Evolutionary conservation across 2,329 filamentous ascomycete species (phyloP).

Genomic region (Scedosporium dehoogii): DNA sequence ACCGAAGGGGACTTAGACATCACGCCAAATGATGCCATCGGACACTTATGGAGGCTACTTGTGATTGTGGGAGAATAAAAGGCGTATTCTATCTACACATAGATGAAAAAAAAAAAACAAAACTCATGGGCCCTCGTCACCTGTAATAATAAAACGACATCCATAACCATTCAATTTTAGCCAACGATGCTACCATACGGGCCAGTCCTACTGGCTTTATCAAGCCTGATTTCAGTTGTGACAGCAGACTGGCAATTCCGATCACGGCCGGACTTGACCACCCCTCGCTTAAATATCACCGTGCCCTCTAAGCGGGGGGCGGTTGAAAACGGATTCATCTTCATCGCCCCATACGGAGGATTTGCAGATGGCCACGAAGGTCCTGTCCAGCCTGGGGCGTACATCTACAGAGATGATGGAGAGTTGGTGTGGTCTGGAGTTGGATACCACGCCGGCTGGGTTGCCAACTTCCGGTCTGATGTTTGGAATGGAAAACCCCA

Average conservation of each 20-base stretch:
- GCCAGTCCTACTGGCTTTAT: neutral
- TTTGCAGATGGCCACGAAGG: slow-evolving; percentile 28
- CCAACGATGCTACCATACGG: neutral
- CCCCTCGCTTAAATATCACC: slow-evolving; percentile 28
- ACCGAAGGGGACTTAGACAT: neutral
- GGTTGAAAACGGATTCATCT: slow-evolving; percentile 32
- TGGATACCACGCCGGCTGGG: slow-evolving; percentile 7
- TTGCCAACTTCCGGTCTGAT: slow-evolving; percentile 7
- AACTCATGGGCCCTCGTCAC: too few relatives aligned
- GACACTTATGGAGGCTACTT: too few relatives aligned
- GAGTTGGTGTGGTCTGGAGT: slow-evolving; percentile 42
- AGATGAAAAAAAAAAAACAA: too few relatives aligned
- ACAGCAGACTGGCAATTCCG: slow-evolving; percentile 10
- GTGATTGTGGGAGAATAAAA: too few relatives aligned
- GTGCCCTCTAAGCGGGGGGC: slow-evolving; percentile 25
- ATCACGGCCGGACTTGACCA: slow-evolving; percentile 18
- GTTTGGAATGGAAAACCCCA: slow-evolving; percentile 2
- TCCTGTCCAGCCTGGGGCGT: slow-evolving; percentile 40
- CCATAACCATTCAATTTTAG: neutral
- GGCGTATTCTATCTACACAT: too few relatives aligned
- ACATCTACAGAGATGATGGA: slow-evolving; percentile 44
- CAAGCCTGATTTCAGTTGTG: neutral
- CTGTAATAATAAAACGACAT: too few relatives aligned
- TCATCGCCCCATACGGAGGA: slow-evolving; percentile 28
- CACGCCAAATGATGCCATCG: neutral